Evolutionary conservation across 495 filamentous ascomycete genomes (phyloP).

Genomic region (Geoglossum glabrum): DNA sequence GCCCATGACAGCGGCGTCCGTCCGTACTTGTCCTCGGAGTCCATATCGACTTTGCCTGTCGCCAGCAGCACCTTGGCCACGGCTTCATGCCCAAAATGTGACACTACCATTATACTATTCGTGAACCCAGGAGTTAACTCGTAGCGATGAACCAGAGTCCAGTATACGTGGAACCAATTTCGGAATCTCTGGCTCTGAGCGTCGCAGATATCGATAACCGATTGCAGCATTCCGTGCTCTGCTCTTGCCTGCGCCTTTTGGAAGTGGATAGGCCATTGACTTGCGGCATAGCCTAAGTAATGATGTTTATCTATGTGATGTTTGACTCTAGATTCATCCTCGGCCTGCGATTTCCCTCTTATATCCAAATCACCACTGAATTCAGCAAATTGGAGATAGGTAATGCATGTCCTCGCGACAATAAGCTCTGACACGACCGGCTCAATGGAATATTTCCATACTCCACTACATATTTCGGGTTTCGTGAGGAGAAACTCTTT

Average conservation of each 20-base stretch:
- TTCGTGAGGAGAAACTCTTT: conserved; percentile 19
- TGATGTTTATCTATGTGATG: background rate
- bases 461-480: background rate
- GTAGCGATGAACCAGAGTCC: background rate
- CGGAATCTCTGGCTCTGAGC: background rate
- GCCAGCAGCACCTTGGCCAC: conserved; percentile 10
- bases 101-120: conserved; percentile 5
- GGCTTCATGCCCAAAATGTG: conserved; percentile 10
- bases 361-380: background rate
- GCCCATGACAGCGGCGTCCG: conserved; percentile 13
- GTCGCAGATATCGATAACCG: background rate
- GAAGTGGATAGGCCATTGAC: background rate
- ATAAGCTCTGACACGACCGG: conserved; percentile 13
- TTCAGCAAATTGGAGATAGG: conserved; percentile 14
- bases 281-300: background rate
- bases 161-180: background rate
- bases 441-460: conserved; percentile 12
- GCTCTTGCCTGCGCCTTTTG: background rate
- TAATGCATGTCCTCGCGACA: conserved; percentile 17
- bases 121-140: background rate
- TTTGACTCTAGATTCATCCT: background rate
- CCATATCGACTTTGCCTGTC: conserved; percentile 7
- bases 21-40: conserved; percentile 10
- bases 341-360: background rate
- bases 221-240: background rate